Base-by-base conservation (phyloP, 1,284 basidiomycete species). In the Malassezia dermatis region DNA sequence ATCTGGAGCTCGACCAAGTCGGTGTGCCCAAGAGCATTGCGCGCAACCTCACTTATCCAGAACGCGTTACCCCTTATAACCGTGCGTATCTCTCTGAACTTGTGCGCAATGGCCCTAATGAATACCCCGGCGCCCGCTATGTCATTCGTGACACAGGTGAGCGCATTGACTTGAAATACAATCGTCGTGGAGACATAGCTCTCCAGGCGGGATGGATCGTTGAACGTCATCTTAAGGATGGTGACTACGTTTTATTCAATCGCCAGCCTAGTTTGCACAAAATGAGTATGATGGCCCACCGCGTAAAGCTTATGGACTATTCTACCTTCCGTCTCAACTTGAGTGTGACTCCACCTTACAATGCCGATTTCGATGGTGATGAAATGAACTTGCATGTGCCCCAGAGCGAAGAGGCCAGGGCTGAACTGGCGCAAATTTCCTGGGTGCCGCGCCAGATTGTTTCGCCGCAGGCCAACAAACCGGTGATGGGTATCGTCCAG, bases 211-310 rank as follows among this genome's bases (percentile, higher is more conserved):
- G 94, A 0, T 98, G 94, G 94, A 88, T 98, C 51, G 94, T 98
- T 5, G 94, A 99, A 78, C 81, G 94, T 26, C 94, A 99, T 78
- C 78, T 99, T 60, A 91, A 89, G 78, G 88, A 96, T 67, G 94
- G 94, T 80, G 60, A 63, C 73, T 95, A 82, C 69, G 88, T 98
- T 31, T 78, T 98, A 48, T 98, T 99, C 80, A 98, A 98, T 76
- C 91, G 94, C 61, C 94, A 98, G 74, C 94, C 94, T 2, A 88
- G 85, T 80, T 77, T 98, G 76, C 94, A 99, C 78, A 99, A 98
- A 78, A 98, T 98, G 94, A 93, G 88, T 80, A 98, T 98, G 94
- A 98, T 98, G 94, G 89, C 88, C 76, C 94, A 99, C 79, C 84
- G 94, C 37, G 88, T 98, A 47, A 89, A 88, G 73, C 79, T 99